Evolutionary conservation across 139 green algal genomes (phyloP).

Genomic region (Tetradesmus lagerheimii): DNA sequence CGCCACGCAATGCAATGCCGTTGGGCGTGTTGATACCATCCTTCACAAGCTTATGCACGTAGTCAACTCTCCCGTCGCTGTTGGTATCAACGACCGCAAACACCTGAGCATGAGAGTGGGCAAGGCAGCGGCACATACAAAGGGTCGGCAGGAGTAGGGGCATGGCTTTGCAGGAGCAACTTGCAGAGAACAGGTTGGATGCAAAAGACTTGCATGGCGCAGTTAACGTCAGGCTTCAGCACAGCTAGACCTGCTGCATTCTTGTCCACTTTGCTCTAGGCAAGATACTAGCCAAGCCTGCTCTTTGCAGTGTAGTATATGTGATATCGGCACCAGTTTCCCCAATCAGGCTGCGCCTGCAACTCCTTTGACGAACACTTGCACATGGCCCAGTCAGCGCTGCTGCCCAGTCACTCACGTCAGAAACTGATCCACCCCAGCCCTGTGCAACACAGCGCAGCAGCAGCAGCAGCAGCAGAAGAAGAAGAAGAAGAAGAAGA

Average conservation of each 20-base stretch:
- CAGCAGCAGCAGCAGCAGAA: not conserved
- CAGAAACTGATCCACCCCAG: not conserved
- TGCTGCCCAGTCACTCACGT: not conserved
- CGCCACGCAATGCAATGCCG: not conserved
- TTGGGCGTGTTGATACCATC: not conserved
- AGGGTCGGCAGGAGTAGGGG: no score
- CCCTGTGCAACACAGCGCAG: not conserved
- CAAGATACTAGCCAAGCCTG: no score
- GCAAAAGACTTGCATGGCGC: no score
- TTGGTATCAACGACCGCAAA: constrained; percentile 1
- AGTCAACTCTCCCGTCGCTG: not conserved
- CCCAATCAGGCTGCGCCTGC: not conserved
- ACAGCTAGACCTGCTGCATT: not conserved
- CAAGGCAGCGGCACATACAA: not conserved
- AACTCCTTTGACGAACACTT: not conserved
- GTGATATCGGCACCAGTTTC: no score
- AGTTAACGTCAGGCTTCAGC: no score
- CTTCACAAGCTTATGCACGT: not conserved
- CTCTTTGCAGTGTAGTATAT: no score
- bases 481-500: no score
- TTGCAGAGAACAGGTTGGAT: no score
- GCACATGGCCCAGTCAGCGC: not conserved
- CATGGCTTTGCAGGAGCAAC: no score
- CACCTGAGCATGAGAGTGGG: not conserved
- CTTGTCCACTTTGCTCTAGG: not conserved